Evolutionary conservation across 225 moss, liverwort and hornwort species (phyloP).

Genomic region (Pleurozium schreberi): DNA sequence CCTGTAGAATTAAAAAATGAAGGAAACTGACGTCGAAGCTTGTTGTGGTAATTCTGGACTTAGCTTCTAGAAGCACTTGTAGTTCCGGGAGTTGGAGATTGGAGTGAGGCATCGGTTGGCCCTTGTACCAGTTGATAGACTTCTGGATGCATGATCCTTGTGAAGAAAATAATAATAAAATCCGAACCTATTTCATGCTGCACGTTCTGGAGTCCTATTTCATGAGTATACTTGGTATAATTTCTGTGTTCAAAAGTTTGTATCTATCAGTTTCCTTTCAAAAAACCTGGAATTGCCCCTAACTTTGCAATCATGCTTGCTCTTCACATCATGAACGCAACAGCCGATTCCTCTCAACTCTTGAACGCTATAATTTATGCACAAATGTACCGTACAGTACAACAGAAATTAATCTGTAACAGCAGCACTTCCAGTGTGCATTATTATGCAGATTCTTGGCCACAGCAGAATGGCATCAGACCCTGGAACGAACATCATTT

Average conservation of each 20-base stretch:
- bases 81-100: neutral
- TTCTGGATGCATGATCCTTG: neutral
- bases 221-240: neutral
- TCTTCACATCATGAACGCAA: neutral
- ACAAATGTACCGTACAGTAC: neutral
- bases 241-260: neutral
- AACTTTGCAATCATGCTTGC: too few relatives aligned
- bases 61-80: neutral
- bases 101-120: neutral
- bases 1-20: neutral
- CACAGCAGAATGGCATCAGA: neutral
- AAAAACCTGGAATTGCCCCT: neutral
- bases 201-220: neutral
- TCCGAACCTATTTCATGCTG: neutral
- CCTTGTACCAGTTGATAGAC: neutral
- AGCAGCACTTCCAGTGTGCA: too few relatives aligned
- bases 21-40: neutral
- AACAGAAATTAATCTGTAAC: neutral
- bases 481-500: neutral
- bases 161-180: neutral
- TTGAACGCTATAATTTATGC: neutral
- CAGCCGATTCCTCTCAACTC: neutral
- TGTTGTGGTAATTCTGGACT: neutral
- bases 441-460: neutral
- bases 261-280: neutral